phyloP scores from a whole-genome alignment of 192 early-diverging fungal genomes.

The Coemansia sp. region DNA sequence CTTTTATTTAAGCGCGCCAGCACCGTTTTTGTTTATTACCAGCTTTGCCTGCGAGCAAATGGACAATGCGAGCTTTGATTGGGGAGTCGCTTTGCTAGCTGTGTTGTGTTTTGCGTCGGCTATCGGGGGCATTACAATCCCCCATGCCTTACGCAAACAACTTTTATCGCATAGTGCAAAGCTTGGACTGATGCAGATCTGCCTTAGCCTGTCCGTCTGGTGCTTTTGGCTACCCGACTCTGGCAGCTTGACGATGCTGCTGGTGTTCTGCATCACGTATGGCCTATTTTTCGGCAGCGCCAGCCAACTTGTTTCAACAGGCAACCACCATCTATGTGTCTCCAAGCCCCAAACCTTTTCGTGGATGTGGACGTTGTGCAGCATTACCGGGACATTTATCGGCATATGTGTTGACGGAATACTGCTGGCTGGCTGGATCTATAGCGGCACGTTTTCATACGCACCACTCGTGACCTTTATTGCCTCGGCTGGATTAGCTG shows the following conservation, averaged over 20 bases:
- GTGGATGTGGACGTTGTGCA: background rate
- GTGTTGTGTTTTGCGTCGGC: constrained; percentile 1
- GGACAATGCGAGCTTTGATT: background rate
- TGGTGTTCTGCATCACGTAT: constrained; percentile 6
- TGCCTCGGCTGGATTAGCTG: background rate
- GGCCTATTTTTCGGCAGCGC: background rate
- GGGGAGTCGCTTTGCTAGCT: background rate
- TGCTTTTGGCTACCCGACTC: constrained; percentile 7
- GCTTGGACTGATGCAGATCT: background rate
- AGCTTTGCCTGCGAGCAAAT: background rate
- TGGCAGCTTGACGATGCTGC: background rate
- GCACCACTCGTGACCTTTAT: background rate
- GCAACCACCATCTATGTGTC: background rate
- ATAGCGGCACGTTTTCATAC: background rate
- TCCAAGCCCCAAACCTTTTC: background rate
- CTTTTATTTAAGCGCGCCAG: background rate
- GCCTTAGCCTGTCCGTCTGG: background rate
- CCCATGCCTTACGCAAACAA: background rate
- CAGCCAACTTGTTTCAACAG: background rate
- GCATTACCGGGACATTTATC: background rate
- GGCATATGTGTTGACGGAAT: background rate
- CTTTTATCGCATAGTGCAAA: background rate
- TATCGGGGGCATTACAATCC: background rate
- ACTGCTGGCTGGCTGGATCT: background rate
- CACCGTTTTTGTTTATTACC: constrained; percentile 2